phyloP scores from a whole-genome alignment of 169 alveolate species.

The Theileria annulata region DNA sequence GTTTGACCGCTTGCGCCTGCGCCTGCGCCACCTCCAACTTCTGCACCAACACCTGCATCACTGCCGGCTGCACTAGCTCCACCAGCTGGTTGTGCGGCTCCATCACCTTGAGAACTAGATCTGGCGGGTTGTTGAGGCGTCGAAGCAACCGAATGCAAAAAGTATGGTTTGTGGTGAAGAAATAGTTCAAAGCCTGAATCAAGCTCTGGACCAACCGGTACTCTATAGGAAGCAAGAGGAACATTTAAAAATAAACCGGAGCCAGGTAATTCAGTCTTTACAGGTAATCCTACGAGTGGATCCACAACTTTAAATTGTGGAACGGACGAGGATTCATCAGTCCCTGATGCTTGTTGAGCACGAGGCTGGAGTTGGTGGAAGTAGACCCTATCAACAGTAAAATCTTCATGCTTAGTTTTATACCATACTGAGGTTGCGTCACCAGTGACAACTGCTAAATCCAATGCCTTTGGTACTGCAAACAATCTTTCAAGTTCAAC shows the following conservation, averaged over 20 bases:
- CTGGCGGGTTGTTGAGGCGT: neutral
- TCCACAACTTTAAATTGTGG: neutral
- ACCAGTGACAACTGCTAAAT: neutral
- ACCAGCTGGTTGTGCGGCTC: neutral
- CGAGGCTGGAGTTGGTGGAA: neutral
- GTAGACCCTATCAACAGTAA: neutral
- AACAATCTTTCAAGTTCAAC: neutral
- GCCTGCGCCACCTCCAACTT: neutral
- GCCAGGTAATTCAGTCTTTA: neutral
- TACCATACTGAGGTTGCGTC: neutral
- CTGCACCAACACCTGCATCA: neutral
- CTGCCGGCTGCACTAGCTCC: neutral
- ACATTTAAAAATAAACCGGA: neutral
- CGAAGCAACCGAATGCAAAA: neutral
- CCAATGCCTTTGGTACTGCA: neutral
- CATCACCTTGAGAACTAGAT: neutral
- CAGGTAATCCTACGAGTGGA: neutral
- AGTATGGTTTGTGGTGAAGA: neutral
- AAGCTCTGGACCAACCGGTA: neutral
- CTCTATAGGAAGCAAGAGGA: neutral
- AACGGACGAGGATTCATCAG: neutral
- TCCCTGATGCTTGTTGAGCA: neutral
- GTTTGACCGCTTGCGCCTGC: neutral
- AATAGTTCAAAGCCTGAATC: neutral
- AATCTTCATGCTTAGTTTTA: neutral